Conservation (phyloP, 176 grass and related monocot species). For the Zoysia japonica region DNA sequence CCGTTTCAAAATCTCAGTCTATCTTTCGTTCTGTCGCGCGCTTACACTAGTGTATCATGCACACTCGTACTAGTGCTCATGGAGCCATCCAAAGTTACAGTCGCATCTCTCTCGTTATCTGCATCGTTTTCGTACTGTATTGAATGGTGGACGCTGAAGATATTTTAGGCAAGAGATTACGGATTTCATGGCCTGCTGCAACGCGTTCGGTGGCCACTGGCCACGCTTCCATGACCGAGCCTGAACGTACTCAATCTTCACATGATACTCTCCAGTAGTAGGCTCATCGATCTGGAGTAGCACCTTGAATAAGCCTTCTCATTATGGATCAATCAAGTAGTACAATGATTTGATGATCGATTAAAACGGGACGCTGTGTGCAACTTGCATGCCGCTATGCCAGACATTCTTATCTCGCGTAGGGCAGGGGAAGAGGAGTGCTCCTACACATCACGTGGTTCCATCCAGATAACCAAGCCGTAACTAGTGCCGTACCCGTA, state of each 20-base stretch:
- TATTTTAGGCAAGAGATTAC: not conserved
- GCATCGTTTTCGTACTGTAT: not conserved
- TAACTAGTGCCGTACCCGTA: not conserved
- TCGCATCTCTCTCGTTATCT: no score
- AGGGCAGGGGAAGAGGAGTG: no score
- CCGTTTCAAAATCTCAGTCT: not conserved
- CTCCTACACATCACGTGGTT: not conserved
- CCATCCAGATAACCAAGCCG: not conserved
- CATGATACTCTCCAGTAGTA: not conserved
- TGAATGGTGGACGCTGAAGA: constrained; percentile 13
- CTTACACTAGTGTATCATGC: no score
- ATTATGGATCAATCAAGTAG: constrained; percentile 6
- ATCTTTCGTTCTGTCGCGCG: not conserved
- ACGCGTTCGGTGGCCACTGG: not conserved
- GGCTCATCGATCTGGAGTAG: no score
- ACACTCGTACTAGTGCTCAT: no score
- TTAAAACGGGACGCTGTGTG: no score
- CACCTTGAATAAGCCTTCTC: not conserved
- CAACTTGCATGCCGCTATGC: no score
- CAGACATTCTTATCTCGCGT: no score
- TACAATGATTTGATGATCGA: not conserved
- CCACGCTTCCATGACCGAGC: not conserved
- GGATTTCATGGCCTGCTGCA: not conserved
- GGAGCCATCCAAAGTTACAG: no score
- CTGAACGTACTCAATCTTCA: not conserved